Base-by-base conservation (phyloP, 768 basidiomycete genomes). In the Lentinus brumalis region DNA sequence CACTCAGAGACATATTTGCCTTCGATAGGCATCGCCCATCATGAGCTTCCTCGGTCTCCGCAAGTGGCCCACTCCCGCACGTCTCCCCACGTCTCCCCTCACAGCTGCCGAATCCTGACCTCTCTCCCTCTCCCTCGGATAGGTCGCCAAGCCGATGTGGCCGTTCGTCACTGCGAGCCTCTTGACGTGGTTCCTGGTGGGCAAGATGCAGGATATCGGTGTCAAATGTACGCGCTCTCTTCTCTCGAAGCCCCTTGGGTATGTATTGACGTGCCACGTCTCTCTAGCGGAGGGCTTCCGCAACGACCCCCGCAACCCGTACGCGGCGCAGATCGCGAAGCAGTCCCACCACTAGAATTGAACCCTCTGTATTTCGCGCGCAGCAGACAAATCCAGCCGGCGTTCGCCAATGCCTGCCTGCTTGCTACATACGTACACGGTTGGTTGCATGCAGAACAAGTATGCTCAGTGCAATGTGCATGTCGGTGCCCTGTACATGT, bases 11-110 rank as follows among this genome's bases (percentile, higher is more conserved):
- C 18, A 29, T 9, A 29, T 4, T 5, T 30, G 14, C 11, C 5
- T n/a, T 57, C 21, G 14, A 12, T 21, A 63, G 59, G 35, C 57
- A 56, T 47, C 32, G 10, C 32, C 16, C 59, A 64, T 29, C 57
- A 90, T 90, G 88, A 82, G 85, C 69, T 88, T 90, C 81, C 77
- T 92, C 68, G 89, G 88, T 78, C 78, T 89, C 66, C 88, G 89
- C 76, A 89, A 89, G 78, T 92, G 87, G 87, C 82, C 88, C 61
- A 88, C 87, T 67, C 89, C 89, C 59, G 89, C 81, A 78, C 75
- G 86, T 84, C 61, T 65, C 69, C 21, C 50, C 38, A 59, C 32
- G 26, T 30, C n/a, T n/a, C 15, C 18, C 31, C 18, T 31, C 38
- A 9, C 14, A 7, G 21, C 21, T 32, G n/a, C 40, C 47, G 26